Conservation (phyloP, 1,284 basidiomycete genomes). For the Cutaneotrichosporon sp. region DNA sequence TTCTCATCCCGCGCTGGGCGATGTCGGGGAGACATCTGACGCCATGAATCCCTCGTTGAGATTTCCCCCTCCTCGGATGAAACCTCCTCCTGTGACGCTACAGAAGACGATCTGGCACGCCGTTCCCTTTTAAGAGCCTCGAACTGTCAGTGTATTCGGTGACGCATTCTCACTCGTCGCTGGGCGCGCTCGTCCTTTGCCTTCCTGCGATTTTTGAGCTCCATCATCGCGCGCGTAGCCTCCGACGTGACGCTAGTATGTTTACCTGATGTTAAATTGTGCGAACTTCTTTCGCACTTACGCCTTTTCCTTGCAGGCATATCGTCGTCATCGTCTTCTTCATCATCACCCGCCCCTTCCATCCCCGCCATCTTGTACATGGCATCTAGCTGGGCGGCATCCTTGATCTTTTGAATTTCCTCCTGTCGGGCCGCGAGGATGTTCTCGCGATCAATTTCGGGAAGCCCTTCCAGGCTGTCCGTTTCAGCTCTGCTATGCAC, state of each 20-base stretch:
- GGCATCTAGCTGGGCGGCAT: conserved; percentile 67
- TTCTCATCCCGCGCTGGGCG: conserved; percentile 48
- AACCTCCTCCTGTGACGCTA: conserved; percentile 23
- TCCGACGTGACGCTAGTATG: conserved; percentile 74
- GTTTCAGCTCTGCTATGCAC: conserved; percentile 1
- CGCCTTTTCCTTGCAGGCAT: conserved; percentile 49
- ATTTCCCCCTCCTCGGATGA: conserved; percentile 62
- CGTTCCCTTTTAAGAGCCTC: conserved; percentile 51
- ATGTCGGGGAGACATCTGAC: conserved; percentile 18
- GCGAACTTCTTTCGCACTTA: conserved; percentile 48
- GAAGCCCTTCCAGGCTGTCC: conserved; percentile 66
- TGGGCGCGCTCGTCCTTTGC: conserved; percentile 50
- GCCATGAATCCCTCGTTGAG: conserved; percentile 59
- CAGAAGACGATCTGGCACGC: conserved; percentile 50
- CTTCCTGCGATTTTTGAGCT: conserved; percentile 73
- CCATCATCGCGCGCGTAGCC: conserved; percentile 71
- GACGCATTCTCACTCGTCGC: conserved; percentile 23
- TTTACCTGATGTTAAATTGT: conserved; percentile 53
- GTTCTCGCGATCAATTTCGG: conserved; percentile 82
- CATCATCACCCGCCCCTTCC: conserved; percentile 40
- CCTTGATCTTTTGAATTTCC: conserved; percentile 69
- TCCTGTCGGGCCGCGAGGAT: conserved; percentile 74
- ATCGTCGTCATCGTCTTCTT: conserved; percentile 18
- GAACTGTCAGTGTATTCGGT: background rate
- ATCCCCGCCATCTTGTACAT: conserved; percentile 58